Evolutionary conservation across 805 yeast genomes (phyloP), one percentile per base, ranked within the genome.

Genomic region (Ogataea neopini): DNA sequence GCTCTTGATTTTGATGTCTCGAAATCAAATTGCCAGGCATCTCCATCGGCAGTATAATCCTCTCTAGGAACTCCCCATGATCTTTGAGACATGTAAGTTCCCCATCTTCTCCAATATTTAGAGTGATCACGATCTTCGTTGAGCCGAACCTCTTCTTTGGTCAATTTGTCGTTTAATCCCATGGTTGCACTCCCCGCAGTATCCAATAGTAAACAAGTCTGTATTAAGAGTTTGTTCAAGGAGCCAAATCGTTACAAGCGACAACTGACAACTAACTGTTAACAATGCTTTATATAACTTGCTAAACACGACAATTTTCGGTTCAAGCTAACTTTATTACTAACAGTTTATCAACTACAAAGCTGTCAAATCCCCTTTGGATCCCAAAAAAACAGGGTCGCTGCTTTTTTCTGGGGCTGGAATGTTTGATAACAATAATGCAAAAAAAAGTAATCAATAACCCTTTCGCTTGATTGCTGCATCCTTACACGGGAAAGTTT

Each of bases 21-120:
- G 64, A 88, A 89, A 6, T 95, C 88, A 67, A 90, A 90, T 32
- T 81, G 75, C 97, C 97, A 90, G 3, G 96, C 96, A 57, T 89
- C 89, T 36, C 97, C 97, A 56, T 82, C 78, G 43, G 68, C 73
- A 0, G 96, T 86, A 67, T 90, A 90, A 63, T 89, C 97, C 67
- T 90, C 97, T 50, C 97, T 73, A 4, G 87, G 92, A 1, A 88
- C 80, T 26, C 87, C 81, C 96, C 96, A 88, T 54, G 87, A 88
- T 44, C 97, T 77, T 67, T 91, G 97, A 42, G 89, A 81, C 40
- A 89, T 75, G 61, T 88, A 90, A 3, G 96, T 90, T 6, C 97
- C 97, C 96, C 96, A 90, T 50, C 86, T 76, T 58, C 83, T 79
- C 89, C 94, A 88, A 66, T 86, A 84, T 66, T 81, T 70, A 14